A percentile compares a stretch with the other conserved stretches of the same genome.
Conservation (phyloP, 495 filamentous ascomycete species). For the Penicillium alfredii region DNA sequence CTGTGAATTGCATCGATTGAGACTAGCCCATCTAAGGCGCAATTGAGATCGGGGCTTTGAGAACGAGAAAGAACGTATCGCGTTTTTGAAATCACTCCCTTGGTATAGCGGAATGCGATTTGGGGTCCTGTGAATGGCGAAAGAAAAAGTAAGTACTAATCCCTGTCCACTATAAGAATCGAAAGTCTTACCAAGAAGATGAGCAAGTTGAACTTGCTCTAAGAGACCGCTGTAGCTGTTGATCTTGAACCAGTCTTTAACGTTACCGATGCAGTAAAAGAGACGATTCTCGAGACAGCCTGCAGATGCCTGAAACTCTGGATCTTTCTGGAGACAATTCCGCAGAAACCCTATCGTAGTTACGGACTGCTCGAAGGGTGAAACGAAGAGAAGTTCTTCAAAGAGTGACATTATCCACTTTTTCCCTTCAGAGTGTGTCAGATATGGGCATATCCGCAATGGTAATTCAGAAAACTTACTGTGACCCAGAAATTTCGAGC, state of each 20-base stretch:
- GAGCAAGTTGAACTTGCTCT: constrained; percentile 7
- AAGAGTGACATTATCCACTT: constrained; percentile 16
- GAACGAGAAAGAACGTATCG: background rate
- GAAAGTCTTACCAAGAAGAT: constrained; percentile 3
- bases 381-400: constrained; percentile 12
- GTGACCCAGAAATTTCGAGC: background rate
- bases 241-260: constrained; percentile 5
- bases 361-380: constrained; percentile 12
- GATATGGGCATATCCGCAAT: background rate
- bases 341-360: constrained; percentile 2
- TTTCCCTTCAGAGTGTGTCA: constrained; percentile 6
- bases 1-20: background rate
- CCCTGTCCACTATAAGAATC: background rate
- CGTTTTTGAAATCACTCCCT: background rate
- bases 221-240: constrained; percentile 1
- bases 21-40: background rate
- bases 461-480: constrained; percentile 2
- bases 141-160: background rate
- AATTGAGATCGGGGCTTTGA: background rate
- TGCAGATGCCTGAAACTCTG: constrained; percentile 1
- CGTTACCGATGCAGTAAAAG: constrained; percentile 14
- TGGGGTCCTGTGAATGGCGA: background rate
- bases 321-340: background rate
- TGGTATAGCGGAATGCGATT: background rate
- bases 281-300: constrained; percentile 16